Evolutionary conservation across 106 monocot species (phyloP), one percentile per base, ranked within the genome.

Genomic region (Dioscorea zingiberensis): DNA sequence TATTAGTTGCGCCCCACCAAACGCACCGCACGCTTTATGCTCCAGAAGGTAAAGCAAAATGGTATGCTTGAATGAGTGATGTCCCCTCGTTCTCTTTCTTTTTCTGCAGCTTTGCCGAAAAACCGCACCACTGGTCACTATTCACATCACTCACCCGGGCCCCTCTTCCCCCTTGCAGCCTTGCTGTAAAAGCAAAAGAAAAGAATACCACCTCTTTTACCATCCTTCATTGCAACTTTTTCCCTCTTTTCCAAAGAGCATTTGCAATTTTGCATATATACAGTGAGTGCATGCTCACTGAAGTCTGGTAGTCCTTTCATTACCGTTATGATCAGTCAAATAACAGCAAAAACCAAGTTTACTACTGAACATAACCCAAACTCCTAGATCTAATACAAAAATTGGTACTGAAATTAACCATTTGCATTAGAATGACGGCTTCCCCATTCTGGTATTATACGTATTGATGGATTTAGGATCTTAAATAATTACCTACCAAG

Each of bases 51-150:
- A 53, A 19, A 18, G 51, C 4, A 19, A 1, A 15, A 47, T 7
- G 24, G 46, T 21, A 25, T 48, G 47, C 64, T 13, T 48, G 15
- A 48, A 25, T 47, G 21, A 64, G 47, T 48, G 48, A 48, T 48
- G 14, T 47, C 61, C 21, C 32, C 7, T 22, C 47, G 11, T 13
- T 22, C 48, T 54, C 49, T 21, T 3, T 15, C 13, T 63, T 38
- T 30, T 27, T 29, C 19, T 24, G 16, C 62, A 18, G 27, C 63
- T 44, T 63, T 32, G 32, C 63, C 44, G 64, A 22, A 66, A 19
- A 27, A 3, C 13, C 11, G 17, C 44, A 18, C 66, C 55, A 57
- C 1, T 27, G 48, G 63, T 64, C 55, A 27, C 54, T 30, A 19
- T 53, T 53, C 8, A 53, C 19, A 19, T 16, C 19, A 2, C 19